Base-by-base conservation (phyloP, 768 basidiomycete species). In the Steccherinum ochraceum region DNA sequence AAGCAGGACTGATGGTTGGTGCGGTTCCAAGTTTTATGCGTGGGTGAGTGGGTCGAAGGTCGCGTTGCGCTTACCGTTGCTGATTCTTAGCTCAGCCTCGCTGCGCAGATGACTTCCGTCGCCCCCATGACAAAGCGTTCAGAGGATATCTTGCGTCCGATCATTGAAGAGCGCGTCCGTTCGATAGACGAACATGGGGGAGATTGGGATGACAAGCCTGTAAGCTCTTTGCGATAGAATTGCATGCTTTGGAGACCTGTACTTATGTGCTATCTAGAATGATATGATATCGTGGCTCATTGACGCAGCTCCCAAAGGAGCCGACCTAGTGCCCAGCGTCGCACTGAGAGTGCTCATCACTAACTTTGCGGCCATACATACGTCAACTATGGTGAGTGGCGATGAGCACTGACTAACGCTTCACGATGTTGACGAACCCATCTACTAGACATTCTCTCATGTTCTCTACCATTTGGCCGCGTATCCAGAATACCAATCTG, bases 211-310 rank as follows among this genome's bases (percentile, higher is more conserved):
- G 63, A 55, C 27, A 65, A 68, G 51, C 72, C 73, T 26, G 72
- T 71, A 44, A 11, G 64, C 56, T 1, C 24, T 27, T 1, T 12
- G 10, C 4, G 11, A 13, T 18, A 12, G 18, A 10, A 7, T 30
- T 2, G 24, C 3, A 24, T 12, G n/a, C 44, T 24, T 7, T 7
- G 16, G 30, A 16, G 30, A 35, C 30, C 7, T 16, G 7, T 16
- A 19, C 18, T 4, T 20, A 35, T 25, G 20, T 7, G 11, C 39
- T 10, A 19, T 55, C 53, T 24, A 74, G 76, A 71, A 72, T 46
- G 74, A 79, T 54, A 55, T 73, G 23, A 64, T 77, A 5, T 67
- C 66, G 30, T 79, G 76, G 76, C 55, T 76, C 5, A 56, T 77
- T 24, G 72, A 71, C 25, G 61, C 61, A 20, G 70, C 71, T 35